These are phyloP conservation scores for Candida glaebosa DNA, from an alignment of 805 yeast genomes.

Conservation along the genomic window DNA sequence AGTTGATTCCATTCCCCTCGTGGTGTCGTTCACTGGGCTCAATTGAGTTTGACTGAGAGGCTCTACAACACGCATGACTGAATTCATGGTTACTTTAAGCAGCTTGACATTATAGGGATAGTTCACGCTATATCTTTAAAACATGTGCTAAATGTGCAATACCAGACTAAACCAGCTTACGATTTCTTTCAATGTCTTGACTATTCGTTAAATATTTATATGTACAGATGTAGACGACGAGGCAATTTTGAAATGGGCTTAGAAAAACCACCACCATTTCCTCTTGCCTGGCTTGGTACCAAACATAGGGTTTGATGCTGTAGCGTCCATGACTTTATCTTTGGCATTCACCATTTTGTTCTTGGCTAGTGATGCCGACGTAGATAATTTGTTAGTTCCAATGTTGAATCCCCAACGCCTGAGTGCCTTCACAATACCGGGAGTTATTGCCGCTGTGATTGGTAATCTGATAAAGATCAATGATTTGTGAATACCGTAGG, in stretches of 20 bases:
- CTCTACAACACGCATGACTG: too few species aligned
- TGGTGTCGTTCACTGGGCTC: too few species aligned
- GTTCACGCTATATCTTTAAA: neutral
- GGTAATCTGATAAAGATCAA: constrained; percentile 83
- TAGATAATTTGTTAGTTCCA: constrained; percentile 48
- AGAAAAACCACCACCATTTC: constrained; percentile 62
- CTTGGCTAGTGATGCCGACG: constrained; percentile 29
- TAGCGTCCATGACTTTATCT: constrained; percentile 33
- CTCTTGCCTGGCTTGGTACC: constrained; percentile 50
- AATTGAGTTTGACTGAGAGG: too few species aligned
- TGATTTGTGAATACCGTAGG: constrained; percentile 91
- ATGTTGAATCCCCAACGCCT: constrained; percentile 78
- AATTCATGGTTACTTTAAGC: too few species aligned
- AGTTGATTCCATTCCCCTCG: too few species aligned
- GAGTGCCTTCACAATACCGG: constrained; percentile 62
- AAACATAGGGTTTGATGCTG: constrained; percentile 45
- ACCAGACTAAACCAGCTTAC: neutral
- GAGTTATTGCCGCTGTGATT: constrained; percentile 87
- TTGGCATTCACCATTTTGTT: constrained; percentile 32
- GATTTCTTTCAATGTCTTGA: too few species aligned
- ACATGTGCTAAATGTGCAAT: neutral
- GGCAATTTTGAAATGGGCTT: too few species aligned
- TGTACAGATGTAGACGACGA: too few species aligned
- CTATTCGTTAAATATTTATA: too few species aligned
- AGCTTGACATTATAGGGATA: too few species aligned